Conservation (phyloP, 1,139 yeast species). For the Lizanozyma gosingica region DNA sequence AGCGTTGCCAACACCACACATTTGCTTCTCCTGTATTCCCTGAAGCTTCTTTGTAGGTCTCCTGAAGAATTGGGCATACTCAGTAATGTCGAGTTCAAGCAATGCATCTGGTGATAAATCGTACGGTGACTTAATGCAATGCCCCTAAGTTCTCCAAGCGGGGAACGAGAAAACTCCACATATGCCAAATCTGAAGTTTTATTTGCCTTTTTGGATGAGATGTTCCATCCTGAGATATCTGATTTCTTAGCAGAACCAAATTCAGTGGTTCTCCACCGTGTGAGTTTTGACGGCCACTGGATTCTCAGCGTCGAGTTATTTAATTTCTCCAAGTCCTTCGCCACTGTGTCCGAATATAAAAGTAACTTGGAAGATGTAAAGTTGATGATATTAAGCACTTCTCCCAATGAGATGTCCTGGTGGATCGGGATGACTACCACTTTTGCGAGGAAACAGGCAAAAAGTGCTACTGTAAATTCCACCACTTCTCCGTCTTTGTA, state of each 20-base stretch:
- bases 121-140: conserved; percentile 89
- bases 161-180: conserved; percentile 85
- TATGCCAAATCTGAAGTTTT: conserved; percentile 73
- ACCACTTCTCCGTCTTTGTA: conserved; percentile 79
- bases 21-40: conserved; percentile 18
- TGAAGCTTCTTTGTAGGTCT: conserved; percentile 23
- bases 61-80: conserved; percentile 48
- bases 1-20: conserved; percentile 58
- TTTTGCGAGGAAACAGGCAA: conserved; percentile 91
- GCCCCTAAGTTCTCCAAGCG: conserved; percentile 87
- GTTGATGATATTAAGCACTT: conserved; percentile 62
- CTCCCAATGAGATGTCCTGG: conserved; percentile 58
- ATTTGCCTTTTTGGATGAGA: conserved; percentile 15
- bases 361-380: conserved; percentile 73
- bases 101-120: conserved; percentile 78
- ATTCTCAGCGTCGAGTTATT: conserved; percentile 25
- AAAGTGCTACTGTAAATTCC: conserved; percentile 76
- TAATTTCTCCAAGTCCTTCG: conserved; percentile 58
- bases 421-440: conserved; percentile 91
- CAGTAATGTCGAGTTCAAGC: conserved; percentile 58
- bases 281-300: conserved; percentile 34
- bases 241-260: conserved; percentile 58
- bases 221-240: conserved; percentile 24
- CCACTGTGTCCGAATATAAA: conserved; percentile 71
- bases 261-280: conserved; percentile 82